These are phyloP conservation scores for Leptographium wingfieldii DNA, from an alignment of 2,329 filamentous ascomycete genomes.

Conservation along the genomic window DNA sequence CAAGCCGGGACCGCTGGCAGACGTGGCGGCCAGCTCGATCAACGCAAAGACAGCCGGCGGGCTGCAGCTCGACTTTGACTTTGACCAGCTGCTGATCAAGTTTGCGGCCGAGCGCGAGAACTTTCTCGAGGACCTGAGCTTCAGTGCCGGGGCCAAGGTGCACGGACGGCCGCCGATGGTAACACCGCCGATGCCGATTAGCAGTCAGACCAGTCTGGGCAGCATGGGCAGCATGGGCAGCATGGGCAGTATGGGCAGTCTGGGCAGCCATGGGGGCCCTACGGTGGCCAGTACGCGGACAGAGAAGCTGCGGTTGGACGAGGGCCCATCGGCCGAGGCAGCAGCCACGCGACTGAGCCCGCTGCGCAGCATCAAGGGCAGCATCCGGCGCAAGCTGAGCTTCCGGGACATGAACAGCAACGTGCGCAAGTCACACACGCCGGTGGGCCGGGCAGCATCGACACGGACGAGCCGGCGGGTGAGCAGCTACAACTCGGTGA, in stretches of 20 bases:
- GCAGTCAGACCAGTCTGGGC: too few relatives aligned
- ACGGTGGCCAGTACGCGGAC: constrained; percentile 49
- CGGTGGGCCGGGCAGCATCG: constrained; percentile 30
- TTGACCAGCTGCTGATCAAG: constrained; percentile 83
- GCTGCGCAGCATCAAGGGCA: constrained; percentile 56
- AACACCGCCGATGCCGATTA: too few relatives aligned
- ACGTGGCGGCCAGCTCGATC: neutral
- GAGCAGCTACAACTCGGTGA: constrained; percentile 97
- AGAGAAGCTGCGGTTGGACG: constrained; percentile 69
- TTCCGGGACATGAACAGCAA: constrained; percentile 84
- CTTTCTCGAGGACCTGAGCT: constrained; percentile 84
- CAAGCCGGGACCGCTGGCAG: neutral
- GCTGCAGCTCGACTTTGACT: constrained; percentile 61
- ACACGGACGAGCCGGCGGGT: constrained; percentile 73
- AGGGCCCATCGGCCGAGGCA: constrained; percentile 30
- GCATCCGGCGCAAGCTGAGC: constrained; percentile 83
- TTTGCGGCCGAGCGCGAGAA: constrained; percentile 92
- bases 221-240: too few relatives aligned
- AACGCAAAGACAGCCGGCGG: constrained; percentile 14
- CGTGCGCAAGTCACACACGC: neutral
- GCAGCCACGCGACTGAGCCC: constrained; percentile 39
- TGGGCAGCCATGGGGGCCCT: too few relatives aligned
- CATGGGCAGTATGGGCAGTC: too few relatives aligned
- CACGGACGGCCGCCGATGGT: constrained; percentile 58
- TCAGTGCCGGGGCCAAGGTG: constrained; percentile 71